Conservation (phyloP, 192 early-diverging fungal species). For the Backusella australiensis region DNA sequence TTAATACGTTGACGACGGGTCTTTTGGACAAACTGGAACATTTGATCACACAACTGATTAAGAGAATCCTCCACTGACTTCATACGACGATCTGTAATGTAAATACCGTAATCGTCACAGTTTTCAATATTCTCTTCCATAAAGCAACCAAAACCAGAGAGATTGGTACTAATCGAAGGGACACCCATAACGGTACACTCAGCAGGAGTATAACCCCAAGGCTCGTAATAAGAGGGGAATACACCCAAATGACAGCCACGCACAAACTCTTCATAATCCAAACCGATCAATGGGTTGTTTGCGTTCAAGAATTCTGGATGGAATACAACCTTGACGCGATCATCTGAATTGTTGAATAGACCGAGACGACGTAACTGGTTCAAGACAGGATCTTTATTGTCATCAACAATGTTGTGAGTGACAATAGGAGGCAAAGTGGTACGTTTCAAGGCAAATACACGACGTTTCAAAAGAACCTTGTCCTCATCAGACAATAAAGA, state of each 20-base stretch:
- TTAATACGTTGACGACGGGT: constrained; percentile 96
- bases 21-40: constrained; percentile 95
- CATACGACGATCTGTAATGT: constrained; percentile 92
- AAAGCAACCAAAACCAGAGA: constrained; percentile 97
- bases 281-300: constrained; percentile 88
- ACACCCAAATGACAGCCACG: constrained; percentile 96
- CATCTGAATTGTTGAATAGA: constrained; percentile 86
- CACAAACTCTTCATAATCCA: constrained; percentile 99
- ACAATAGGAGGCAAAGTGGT: constrained; percentile 89
- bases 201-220: constrained; percentile 97
- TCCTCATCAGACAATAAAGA: constrained; percentile 84
- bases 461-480: constrained; percentile 85
- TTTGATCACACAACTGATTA: constrained; percentile 81
- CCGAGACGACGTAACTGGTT: constrained; percentile 73
- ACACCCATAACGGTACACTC: constrained; percentile 99
- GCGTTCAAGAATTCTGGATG: constrained; percentile 98
- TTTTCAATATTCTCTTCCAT: constrained; percentile 97
- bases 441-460: constrained; percentile 91
- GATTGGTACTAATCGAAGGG: constrained; percentile 93
- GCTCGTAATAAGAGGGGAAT: constrained; percentile 97
- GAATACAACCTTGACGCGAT: constrained; percentile 96
- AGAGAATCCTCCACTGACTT: constrained; percentile 93
- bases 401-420: constrained; percentile 96
- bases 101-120: constrained; percentile 92
- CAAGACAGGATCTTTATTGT: constrained; percentile 84